Conservation (phyloP, 1,139 yeast species). For the Saccharomyces hybrid region DNA sequence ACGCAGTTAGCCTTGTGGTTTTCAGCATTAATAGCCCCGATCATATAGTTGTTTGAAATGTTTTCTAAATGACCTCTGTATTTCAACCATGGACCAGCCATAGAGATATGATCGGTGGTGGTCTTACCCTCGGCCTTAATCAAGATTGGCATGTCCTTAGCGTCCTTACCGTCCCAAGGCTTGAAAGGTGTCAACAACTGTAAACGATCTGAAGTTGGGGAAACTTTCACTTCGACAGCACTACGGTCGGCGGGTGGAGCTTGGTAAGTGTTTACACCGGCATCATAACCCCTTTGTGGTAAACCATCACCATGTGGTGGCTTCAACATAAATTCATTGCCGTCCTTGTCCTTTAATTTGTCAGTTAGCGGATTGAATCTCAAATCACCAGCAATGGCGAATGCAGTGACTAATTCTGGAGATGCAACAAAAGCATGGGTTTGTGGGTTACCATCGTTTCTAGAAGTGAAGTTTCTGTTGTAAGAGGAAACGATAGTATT, state of each 20-base stretch:
- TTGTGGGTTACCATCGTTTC: constrained; percentile 98
- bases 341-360: constrained; percentile 85
- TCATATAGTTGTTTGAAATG: constrained; percentile 98
- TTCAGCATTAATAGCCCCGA: constrained; percentile 97
- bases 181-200: constrained; percentile 87
- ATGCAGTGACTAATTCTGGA: constrained; percentile 95
- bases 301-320: constrained; percentile 91
- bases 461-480: constrained; percentile 98
- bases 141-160: constrained; percentile 80
- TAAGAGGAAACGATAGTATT: constrained; percentile 96
- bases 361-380: constrained; percentile 98
- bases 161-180: constrained; percentile 96
- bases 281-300: constrained; percentile 86
- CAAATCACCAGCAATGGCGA: constrained; percentile 94
- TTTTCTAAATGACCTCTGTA: constrained; percentile 99
- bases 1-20: constrained; percentile 91
- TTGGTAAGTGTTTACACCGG: constrained; percentile 94
- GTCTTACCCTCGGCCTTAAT: constrained; percentile 97
- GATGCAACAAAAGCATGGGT: constrained; percentile 98
- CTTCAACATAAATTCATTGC: constrained; percentile 88
- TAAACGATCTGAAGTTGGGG: constrained; percentile 83
- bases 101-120: constrained; percentile 97
- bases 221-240: constrained; percentile 61
- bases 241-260: constrained; percentile 93
- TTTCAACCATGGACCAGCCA: constrained; percentile 99